Percentiles rank a stretch among this genome's conserved stretches.
These are phyloP conservation scores for Agapanthus africanus DNA, from an alignment of 106 monocot species.

Conservation along the genomic window DNA sequence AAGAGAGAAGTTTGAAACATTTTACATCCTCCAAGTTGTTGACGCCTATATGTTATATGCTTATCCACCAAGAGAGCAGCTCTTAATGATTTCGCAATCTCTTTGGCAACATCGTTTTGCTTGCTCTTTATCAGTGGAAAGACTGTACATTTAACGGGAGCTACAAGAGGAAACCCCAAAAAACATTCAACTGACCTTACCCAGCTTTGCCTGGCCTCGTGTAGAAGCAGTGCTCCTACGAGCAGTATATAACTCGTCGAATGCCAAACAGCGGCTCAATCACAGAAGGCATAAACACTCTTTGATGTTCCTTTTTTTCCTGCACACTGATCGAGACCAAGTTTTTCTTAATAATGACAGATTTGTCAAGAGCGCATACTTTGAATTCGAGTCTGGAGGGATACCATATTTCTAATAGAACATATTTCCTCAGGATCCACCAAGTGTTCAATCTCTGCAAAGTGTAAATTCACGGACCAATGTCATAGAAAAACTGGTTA, in stretches of 20 bases:
- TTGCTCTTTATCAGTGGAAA: slow-evolving; percentile 82
- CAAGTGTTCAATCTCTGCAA: slow-evolving; percentile 94
- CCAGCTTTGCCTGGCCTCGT: slow-evolving; percentile 62
- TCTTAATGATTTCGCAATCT: slow-evolving; percentile 58
- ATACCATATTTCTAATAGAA: neutral
- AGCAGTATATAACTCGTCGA: slow-evolving; percentile 89
- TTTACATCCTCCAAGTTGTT: too few species aligned
- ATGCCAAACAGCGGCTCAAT: slow-evolving; percentile 99
- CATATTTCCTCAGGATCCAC: slow-evolving; percentile 94
- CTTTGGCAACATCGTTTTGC: slow-evolving; percentile 65
- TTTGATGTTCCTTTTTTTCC: slow-evolving; percentile 89
- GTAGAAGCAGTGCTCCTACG: slow-evolving; percentile 91
- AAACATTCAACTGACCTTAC: slow-evolving; percentile 86
- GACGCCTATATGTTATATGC: too few species aligned
- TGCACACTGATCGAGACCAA: slow-evolving; percentile 84
- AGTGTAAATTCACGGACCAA: slow-evolving; percentile 89
- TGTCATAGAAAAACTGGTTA: neutral
- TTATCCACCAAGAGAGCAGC: slow-evolving; percentile 61
- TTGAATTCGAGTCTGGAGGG: slow-evolving; percentile 13
- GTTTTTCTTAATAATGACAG: slow-evolving; percentile 61
- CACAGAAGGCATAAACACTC: slow-evolving; percentile 91
- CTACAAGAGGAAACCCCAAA: slow-evolving; percentile 79
- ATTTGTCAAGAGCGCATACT: slow-evolving; percentile 77
- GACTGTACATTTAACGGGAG: slow-evolving; percentile 94
- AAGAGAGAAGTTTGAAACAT: too few species aligned